Evolutionary conservation across 305 asterid species (phyloP).

Genomic region (Solanum hybrid): DNA sequence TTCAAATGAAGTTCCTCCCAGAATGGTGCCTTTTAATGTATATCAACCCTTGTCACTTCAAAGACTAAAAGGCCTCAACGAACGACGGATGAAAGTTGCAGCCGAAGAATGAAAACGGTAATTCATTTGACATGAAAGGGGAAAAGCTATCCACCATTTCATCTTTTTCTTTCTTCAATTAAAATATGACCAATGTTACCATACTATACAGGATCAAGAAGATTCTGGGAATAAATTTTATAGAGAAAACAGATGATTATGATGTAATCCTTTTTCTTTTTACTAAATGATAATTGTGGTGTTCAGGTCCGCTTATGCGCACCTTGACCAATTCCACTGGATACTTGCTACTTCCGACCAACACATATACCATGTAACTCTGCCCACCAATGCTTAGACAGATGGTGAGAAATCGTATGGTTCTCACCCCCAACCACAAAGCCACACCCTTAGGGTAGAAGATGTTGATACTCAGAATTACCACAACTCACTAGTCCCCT

Average conservation of each 20-base stretch:
- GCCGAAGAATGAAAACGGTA: not conserved
- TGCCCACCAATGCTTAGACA: not conserved
- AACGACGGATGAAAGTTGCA: not conserved
- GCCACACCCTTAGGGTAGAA: not conserved
- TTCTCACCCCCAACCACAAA: not conserved
- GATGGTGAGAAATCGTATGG: not conserved
- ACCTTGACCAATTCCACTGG: not conserved
- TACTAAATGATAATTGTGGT: not conserved
- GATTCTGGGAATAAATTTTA: not conserved
- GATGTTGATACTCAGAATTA: not conserved
- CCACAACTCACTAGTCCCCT: not conserved
- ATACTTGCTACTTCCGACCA: not conserved
- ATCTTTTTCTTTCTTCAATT: not conserved
- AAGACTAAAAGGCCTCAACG: not conserved
- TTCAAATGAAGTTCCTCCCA: not conserved
- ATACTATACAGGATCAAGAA: not conserved
- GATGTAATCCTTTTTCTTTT: not conserved
- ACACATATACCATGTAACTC: not conserved
- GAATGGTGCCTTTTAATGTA: not conserved
- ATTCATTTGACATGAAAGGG: not conserved
- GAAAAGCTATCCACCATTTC: not conserved
- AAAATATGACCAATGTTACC: not conserved
- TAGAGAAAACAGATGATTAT: not conserved
- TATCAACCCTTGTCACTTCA: not conserved
- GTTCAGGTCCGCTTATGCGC: not conserved